Conservation (phyloP, 495 filamentous ascomycete genomes). For the Aspergillus nidulans region DNA sequence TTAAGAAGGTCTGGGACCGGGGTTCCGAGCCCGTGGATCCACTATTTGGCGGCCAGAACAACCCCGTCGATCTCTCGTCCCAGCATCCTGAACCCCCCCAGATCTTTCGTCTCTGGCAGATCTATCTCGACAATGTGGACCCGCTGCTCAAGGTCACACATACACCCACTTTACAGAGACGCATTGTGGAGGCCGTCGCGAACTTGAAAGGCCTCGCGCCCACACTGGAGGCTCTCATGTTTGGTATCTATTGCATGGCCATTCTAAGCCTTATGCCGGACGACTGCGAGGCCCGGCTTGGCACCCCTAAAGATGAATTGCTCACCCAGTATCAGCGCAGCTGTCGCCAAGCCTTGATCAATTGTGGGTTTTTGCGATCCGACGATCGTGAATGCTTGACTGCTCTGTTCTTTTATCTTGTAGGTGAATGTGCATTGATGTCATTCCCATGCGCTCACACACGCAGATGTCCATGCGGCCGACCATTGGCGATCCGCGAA, state of each 20-base stretch:
- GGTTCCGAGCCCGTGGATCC: slow-evolving; percentile 34
- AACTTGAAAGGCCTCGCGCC: slow-evolving; percentile 19
- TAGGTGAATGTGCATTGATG: slow-evolving; percentile 28
- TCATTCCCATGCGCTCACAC: neutral
- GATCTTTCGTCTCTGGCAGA: slow-evolving; percentile 46
- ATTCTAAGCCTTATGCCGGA: slow-evolving; percentile 39
- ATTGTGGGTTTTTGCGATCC: slow-evolving; percentile 39
- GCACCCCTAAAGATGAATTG: slow-evolving; percentile 40
- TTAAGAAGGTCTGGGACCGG: slow-evolving; percentile 45
- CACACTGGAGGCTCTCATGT: slow-evolving; percentile 43
- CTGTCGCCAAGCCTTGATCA: slow-evolving; percentile 53
- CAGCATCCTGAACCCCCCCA: slow-evolving; percentile 44
- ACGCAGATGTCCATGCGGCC: slow-evolving; percentile 46
- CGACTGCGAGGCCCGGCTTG: slow-evolving; percentile 41
- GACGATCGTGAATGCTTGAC: slow-evolving; percentile 53
- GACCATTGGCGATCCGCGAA: slow-evolving; percentile 41
- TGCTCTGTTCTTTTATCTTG: slow-evolving; percentile 57
- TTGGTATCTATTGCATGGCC: slow-evolving; percentile 53
- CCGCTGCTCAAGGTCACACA: slow-evolving; percentile 53
- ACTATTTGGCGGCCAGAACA: slow-evolving; percentile 43
- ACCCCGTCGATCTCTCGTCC: slow-evolving; percentile 39
- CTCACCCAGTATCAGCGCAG: slow-evolving; percentile 44
- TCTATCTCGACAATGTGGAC: slow-evolving; percentile 48
- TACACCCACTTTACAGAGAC: slow-evolving; percentile 45
- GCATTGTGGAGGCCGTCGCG: slow-evolving; percentile 34